These are phyloP conservation scores for Fusarium sp. DNA, from an alignment of 2,329 filamentous ascomycete species.

Conservation along the genomic window DNA sequence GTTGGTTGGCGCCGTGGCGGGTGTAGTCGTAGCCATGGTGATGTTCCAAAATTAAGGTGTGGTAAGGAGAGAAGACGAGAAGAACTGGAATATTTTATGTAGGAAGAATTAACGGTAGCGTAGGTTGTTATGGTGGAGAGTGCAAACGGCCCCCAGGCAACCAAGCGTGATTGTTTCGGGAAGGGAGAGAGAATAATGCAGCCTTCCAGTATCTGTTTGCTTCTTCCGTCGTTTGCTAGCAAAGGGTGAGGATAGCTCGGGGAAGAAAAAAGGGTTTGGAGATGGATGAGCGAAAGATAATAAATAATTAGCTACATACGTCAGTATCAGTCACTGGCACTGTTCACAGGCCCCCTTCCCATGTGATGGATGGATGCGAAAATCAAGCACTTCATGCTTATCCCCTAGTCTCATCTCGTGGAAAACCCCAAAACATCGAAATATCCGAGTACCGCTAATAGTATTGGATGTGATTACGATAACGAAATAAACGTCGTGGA, in stretches of 20 bases:
- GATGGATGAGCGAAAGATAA: slow-evolving; percentile 1
- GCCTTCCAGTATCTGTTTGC: slow-evolving; percentile 3
- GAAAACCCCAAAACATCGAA: slow-evolving; percentile 2
- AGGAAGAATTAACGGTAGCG: not conserved
- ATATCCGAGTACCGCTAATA: not conserved
- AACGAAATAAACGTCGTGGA: not conserved
- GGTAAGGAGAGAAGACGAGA: not conserved
- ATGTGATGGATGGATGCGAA: not conserved
- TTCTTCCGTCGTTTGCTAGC: not conserved
- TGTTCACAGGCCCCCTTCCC: not conserved
- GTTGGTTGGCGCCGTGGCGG: slow-evolving; percentile 23
- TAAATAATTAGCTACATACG: slow-evolving; percentile 6
- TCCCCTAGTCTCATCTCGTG: not conserved
- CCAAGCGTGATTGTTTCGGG: not conserved
- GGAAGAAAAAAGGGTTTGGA: not conserved
- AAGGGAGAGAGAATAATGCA: not conserved
- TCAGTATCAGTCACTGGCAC: slow-evolving; percentile 3
- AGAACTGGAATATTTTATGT: not conserved
- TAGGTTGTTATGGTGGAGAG: not conserved
- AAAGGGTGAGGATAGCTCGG: not conserved
- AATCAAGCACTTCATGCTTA: not conserved
- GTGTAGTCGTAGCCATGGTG: slow-evolving; percentile 28
- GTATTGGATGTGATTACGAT: not conserved
- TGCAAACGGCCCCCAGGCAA: not conserved
- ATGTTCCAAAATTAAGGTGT: not conserved